A percentile compares a stretch with the other conserved stretches of the same genome.
phyloP scores from a whole-genome alignment of 2,329 filamentous ascomycete species.

The Fusarium torulosum region DNA sequence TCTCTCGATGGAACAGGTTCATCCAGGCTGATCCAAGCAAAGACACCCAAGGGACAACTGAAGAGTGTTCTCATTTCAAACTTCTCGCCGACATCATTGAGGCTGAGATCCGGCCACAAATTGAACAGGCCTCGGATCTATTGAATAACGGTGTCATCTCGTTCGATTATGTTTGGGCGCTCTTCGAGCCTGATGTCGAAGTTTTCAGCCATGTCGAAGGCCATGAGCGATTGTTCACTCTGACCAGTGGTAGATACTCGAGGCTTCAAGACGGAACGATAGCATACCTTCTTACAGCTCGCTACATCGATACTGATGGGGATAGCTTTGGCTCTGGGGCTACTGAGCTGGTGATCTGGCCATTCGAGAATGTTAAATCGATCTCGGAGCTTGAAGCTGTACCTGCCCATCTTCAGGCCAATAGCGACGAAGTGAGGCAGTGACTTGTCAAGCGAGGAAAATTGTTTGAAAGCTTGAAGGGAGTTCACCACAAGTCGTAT shows the following conservation, averaged over 20 bases:
- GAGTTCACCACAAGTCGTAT: slow-evolving; percentile 7
- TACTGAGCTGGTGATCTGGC: not conserved
- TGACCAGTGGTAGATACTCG: not conserved
- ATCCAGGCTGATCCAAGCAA: not conserved
- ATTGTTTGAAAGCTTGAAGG: slow-evolving; percentile 3
- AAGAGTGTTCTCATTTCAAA: not conserved
- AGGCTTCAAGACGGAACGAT: not conserved
- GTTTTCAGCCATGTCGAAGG: slow-evolving; percentile 9
- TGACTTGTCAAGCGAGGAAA: not conserved
- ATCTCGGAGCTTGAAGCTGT: slow-evolving; percentile 2
- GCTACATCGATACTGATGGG: slow-evolving; percentile 21
- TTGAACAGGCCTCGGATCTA: slow-evolving; percentile 13
- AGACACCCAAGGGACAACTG: rapidly evolving
- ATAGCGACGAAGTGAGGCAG: not conserved
- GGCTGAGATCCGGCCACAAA: slow-evolving; percentile 8
- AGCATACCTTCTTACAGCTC: not conserved
- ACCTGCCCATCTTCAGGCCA: not conserved
- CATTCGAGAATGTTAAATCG: slow-evolving; percentile 5
- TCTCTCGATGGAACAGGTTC: slow-evolving; percentile 15
- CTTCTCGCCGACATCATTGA: slow-evolving; percentile 11
- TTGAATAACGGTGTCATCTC: slow-evolving; percentile 4
- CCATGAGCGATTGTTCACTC: not conserved
- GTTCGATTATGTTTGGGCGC: slow-evolving; percentile 21
- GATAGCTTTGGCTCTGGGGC: not conserved
- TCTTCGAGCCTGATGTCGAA: slow-evolving; percentile 9